Evolutionary conservation across 148 eudicot species (phyloP).

Genomic region (Fagopyrum homotropicum): DNA sequence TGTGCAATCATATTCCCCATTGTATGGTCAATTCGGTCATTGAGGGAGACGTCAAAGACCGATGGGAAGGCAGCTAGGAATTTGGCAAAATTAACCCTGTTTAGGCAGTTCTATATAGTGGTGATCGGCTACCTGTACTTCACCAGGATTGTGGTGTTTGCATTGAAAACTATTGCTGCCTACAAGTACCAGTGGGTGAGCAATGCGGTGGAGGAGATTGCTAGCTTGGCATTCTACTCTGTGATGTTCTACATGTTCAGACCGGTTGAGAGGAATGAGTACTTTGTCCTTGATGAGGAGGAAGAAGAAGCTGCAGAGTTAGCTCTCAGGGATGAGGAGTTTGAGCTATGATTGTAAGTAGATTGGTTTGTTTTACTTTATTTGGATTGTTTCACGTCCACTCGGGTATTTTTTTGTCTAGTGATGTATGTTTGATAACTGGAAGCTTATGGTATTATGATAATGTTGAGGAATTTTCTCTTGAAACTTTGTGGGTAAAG

Average conservation of each 20-base stretch:
- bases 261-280: slow-evolving; percentile 69
- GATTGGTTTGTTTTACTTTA: not conserved
- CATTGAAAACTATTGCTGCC: slow-evolving; percentile 62
- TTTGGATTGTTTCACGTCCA: not conserved
- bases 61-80: slow-evolving; percentile 86
- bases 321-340: slow-evolving; percentile 59
- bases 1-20: slow-evolving; percentile 75
- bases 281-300: slow-evolving; percentile 64
- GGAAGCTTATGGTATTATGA: not conserved
- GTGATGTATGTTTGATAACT: not conserved
- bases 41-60: slow-evolving; percentile 54
- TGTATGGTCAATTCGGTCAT: slow-evolving; percentile 77
- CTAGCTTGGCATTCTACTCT: slow-evolving; percentile 59
- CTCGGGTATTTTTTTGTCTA: not conserved
- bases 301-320: slow-evolving; percentile 80
- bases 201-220: slow-evolving; percentile 54
- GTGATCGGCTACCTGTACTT: slow-evolving; percentile 74
- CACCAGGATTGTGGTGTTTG: slow-evolving; percentile 68
- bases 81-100: slow-evolving; percentile 61
- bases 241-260: slow-evolving; percentile 58
- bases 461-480: not conserved
- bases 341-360: slow-evolving; percentile 45
- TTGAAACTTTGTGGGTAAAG: not conserved
- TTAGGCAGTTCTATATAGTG: slow-evolving; percentile 68
- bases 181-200: slow-evolving; percentile 67